Evolutionary conservation across 192 early-diverging fungal species (phyloP), one percentile per base, ranked within the genome.

Genomic region (Thamnidium elegans): DNA sequence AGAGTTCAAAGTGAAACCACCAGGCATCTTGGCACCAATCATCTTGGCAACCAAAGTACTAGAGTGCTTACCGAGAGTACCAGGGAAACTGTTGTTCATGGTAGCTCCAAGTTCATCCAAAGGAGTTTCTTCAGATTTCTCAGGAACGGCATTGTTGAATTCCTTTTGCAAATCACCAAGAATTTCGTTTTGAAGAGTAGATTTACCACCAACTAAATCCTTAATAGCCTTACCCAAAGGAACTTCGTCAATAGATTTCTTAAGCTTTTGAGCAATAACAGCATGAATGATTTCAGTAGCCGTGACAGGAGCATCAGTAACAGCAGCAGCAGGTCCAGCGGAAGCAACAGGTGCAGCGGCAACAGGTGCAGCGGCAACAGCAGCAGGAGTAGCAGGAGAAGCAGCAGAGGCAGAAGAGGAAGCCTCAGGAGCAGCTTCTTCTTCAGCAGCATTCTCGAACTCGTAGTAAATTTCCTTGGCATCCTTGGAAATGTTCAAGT

Each of bases 111-210:
- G 86, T 70, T 97, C 95, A 50, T 79, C 77, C 43, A 97, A 78
- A 11, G 93, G 90, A 30, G 88, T 81, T 74, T 97, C 95, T 67
- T 97, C 95, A 61, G 92, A 83, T 78, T 94, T 95, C 60, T 97
- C 95, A 32, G 93, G 90, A 45, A 91, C 78, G 55, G 80, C 84
- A 56, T 81, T 85, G 51, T 85, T 86, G 78, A 95, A 95, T 77
- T 97, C 95, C 69, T 92, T 94, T 61, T 89, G 91, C 43, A 97
- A 74, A 72, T 97, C 95, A 73, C 95, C 95, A 60, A 96, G 79
- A 39, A 97, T 93, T 69, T 97, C 95, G 81, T 97, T 97, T 72
- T 97, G 94, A 32, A 97, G 81, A 23, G 95, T 97, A 13, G 91
- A 93, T 76, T 97, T 97, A 69, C 95, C 95, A 36, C 90, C 94